A percentile compares a stretch with the other conserved stretches of the same genome.
phyloP scores from a whole-genome alignment of 148 eudicot species.

The Rhododendron henanense region DNA sequence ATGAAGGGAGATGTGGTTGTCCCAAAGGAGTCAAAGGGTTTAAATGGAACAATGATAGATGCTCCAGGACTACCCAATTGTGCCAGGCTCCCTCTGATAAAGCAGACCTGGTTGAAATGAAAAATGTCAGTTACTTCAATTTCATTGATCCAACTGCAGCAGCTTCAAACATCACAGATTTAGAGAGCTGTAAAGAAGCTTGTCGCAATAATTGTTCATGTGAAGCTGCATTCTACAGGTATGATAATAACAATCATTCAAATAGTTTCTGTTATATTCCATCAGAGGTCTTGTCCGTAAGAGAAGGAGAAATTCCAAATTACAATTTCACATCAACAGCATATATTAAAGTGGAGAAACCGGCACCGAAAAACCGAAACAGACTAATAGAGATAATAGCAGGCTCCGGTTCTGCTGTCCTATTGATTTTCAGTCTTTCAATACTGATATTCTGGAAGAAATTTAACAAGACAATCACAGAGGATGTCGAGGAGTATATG shows the following conservation, averaged over 20 bases:
- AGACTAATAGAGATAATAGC: not conserved
- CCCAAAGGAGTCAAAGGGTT: not conserved
- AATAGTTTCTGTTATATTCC: conserved; percentile 10
- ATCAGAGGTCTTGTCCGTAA: not conserved
- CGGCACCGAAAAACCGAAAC: not conserved
- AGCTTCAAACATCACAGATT: not conserved
- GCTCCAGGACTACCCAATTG: not conserved
- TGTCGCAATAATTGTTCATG: not conserved
- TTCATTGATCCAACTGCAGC: conserved; percentile 8
- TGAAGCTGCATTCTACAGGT: conserved; percentile 8
- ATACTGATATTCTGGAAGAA: not conserved
- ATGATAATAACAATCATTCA: not conserved
- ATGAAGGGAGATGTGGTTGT: not conserved
- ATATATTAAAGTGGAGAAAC: not conserved
- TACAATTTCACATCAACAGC: conserved; percentile 4
- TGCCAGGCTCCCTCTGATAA: not conserved
- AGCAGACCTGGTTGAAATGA: not conserved
- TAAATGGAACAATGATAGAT: not conserved
- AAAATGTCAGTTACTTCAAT: conserved; percentile 5
- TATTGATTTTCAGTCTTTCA: not conserved
- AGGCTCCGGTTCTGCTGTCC: not conserved
- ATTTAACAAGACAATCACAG: not conserved
- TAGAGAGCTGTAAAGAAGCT: conserved; percentile 10
- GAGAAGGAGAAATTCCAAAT: conserved; percentile 10
- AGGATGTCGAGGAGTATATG: not conserved